Conservation (phyloP, 257 asterid genomes). For the Eucommia ulmoides region DNA sequence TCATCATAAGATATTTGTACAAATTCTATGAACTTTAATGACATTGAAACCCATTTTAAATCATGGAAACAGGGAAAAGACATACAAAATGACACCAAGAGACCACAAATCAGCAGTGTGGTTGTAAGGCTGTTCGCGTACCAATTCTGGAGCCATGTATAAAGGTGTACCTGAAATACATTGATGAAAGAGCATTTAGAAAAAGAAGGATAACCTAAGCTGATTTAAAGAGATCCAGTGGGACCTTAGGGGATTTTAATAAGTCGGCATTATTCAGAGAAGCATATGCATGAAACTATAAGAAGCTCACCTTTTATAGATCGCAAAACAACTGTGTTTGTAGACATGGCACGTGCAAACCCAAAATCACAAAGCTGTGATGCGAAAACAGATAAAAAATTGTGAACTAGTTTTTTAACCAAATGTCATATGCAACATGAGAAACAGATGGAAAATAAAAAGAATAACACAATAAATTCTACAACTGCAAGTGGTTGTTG, state of each 20-base stretch:
- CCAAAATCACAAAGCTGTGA: constrained; percentile 93
- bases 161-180: constrained; percentile 78
- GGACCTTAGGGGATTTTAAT: no score
- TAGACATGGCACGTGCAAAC: constrained; percentile 96
- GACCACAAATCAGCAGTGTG: constrained; percentile 99
- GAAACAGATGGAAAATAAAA: background rate
- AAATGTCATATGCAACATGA: background rate
- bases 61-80: constrained; percentile 8
- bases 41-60: background rate
- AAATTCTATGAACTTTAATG: no score
- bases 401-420: no score
- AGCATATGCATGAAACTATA: no score
- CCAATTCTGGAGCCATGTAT: constrained; percentile 99
- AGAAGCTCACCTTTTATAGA: constrained; percentile 79
- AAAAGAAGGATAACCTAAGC: constrained; percentile 13
- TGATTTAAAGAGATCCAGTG: no score
- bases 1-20: background rate
- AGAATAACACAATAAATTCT: background rate
- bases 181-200: constrained; percentile 10
- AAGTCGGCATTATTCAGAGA: no score
- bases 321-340: constrained; percentile 89
- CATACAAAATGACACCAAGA: constrained; percentile 97
- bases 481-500: no score
- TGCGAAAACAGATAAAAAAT: background rate
- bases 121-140: constrained; percentile 98